Base-by-base conservation (phyloP, 371 early-diverging fungal genomes). In the Apophysomyces sp. region DNA sequence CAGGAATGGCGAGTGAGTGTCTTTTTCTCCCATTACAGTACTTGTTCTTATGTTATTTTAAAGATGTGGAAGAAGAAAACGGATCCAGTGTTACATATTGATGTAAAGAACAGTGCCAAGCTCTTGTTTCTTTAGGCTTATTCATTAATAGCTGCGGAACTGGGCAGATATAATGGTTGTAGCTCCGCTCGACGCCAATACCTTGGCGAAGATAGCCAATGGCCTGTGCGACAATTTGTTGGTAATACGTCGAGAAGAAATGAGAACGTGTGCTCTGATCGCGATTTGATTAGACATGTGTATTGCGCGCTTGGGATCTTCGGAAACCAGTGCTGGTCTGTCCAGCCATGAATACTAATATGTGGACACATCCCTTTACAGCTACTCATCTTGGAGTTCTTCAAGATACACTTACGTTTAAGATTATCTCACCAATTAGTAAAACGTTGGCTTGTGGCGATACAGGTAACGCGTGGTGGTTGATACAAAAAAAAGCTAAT, bases 281-380 rank as follows among this genome's bases (percentile, higher is more conserved):
- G n/a, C 52, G 34, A 18, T 31, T 69, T 24, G 29, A 16, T 28
- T 62, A 92, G 92, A 98, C 98, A 1, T 96, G 95, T 64, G 82
- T 95, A 11, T 62, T 95, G 40, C 73, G 98, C 3, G 98, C 98
- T 1, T 97, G 98, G 97, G 92, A 95, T 65, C 72, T 77, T 32
- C 58, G 36, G 0, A 84, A 86, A 86, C 92, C 44, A 58, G 93
- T 72, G 11, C 54, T 96, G 16, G 85, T 91, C 5, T 92, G 92
- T 58, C 99, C 99, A 4, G 98, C 98, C 4, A 98, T 98, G 98
- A 98, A 98, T 67, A 96, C 97, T 9, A 83, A 88, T 75, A 98
- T 98, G 98, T 98, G 94, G 93, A 78, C 88, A 28, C 96, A 98
- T 74, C 97, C 94, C 16, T 84, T 95, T 24, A 98, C 99, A 0